Conservation (phyloP, 2,329 filamentous ascomycete species). For the Biscogniauxia marginata region DNA sequence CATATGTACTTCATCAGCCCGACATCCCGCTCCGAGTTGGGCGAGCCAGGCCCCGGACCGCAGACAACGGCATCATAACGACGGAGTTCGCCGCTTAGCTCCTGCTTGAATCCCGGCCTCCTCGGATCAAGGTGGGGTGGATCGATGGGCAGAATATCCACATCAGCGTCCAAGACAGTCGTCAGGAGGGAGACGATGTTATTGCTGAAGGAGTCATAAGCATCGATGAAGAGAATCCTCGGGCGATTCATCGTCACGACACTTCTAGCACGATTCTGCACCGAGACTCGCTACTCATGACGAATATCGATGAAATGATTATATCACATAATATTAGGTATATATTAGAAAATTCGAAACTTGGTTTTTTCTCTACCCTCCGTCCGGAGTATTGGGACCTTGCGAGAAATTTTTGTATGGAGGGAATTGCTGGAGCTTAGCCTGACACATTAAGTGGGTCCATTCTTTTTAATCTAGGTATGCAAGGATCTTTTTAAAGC, state of each 20-base stretch:
- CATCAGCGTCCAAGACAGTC: constrained; percentile 63
- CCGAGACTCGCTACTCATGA: background rate
- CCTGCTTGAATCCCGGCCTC: constrained; percentile 41
- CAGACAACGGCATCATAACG: constrained; percentile 83
- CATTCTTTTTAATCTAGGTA: too few species aligned
- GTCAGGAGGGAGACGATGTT: constrained; percentile 86
- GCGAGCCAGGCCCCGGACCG: constrained; percentile 86
- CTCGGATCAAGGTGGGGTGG: constrained; percentile 47
- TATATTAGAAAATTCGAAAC: too few species aligned
- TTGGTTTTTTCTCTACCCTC: constrained; percentile 3
- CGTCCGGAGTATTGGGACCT: constrained; percentile 11
- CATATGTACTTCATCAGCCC: constrained; percentile 80
- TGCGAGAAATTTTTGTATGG: background rate
- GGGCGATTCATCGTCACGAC: constrained; percentile 31
- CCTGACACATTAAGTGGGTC: background rate
- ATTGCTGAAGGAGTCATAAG: constrained; percentile 95
- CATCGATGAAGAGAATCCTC: constrained; percentile 84
- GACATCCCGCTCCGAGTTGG: constrained; percentile 69
- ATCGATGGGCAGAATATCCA: constrained; percentile 73
- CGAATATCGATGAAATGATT: background rate
- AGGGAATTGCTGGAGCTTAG: background rate
- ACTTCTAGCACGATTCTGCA: background rate
- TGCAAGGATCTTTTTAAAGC: too few species aligned
- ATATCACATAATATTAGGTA: background rate
- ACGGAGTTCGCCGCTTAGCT: constrained; percentile 50